Evolutionary conservation across 768 basidiomycete species (phyloP).

Genomic region (Kondoa malvinella): DNA sequence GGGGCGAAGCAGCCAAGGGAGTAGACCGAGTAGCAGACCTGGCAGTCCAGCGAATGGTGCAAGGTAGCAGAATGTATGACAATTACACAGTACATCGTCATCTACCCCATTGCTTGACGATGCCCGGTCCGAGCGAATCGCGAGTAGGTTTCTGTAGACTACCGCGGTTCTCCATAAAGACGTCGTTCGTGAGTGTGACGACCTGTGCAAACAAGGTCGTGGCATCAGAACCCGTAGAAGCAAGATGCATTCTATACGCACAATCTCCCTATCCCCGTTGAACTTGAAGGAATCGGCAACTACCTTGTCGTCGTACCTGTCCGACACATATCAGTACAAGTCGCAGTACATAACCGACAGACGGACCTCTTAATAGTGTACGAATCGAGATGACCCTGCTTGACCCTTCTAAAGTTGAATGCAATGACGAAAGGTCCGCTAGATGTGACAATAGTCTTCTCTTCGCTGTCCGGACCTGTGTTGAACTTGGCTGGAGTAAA

Average conservation of each 20-base stretch:
- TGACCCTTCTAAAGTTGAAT: conserved; percentile 94
- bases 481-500: conserved; percentile 99
- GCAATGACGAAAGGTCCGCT: conserved; percentile 44
- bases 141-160: conserved; percentile 66
- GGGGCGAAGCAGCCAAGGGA: not conserved
- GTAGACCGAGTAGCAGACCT: not conserved
- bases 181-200: conserved; percentile 85
- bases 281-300: conserved; percentile 98
- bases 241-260: conserved; percentile 35
- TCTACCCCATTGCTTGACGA: conserved; percentile 14
- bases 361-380: conserved; percentile 64
- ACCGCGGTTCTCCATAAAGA: conserved; percentile 86
- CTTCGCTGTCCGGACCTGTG: conserved; percentile 65
- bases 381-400: conserved; percentile 72
- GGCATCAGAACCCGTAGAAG: no score
- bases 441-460: conserved; percentile 89
- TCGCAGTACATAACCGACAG: not conserved
- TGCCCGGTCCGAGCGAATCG: conserved; percentile 28
- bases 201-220: no score
- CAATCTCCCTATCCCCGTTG: conserved; percentile 91
- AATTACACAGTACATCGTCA: not conserved
- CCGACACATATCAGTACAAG: conserved; percentile 27
- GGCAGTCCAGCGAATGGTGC: not conserved
- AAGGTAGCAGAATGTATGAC: not conserved
- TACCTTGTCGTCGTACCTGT: conserved; percentile 63